Evolutionary conservation across 1,139 yeast species (phyloP).

Genomic region (Debaryomycetaceae sp.): DNA sequence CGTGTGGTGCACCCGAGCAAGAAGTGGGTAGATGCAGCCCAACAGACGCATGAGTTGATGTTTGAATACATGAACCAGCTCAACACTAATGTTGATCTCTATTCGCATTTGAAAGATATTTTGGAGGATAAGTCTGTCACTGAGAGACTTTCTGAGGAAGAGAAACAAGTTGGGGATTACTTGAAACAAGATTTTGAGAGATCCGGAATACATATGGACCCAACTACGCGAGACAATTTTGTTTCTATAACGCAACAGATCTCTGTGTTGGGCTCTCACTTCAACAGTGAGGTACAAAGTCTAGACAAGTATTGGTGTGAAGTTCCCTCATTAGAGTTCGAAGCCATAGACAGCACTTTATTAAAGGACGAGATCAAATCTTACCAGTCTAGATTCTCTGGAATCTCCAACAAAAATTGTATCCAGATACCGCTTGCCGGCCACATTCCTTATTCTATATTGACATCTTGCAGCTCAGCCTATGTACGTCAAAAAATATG

Average conservation of each 20-base stretch:
- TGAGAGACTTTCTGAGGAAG: conserved; percentile 57
- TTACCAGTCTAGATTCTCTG: conserved; percentile 22
- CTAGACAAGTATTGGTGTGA: conserved; percentile 39
- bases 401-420: conserved; percentile 5
- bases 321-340: conserved; percentile 29
- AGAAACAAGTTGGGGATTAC: conserved; percentile 75
- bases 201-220: conserved; percentile 84
- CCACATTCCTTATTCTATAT: conserved; percentile 59
- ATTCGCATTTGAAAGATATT: conserved; percentile 54
- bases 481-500: conserved; percentile 65
- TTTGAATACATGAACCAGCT: conserved; percentile 92
- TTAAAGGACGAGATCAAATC: conserved; percentile 25
- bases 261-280: conserved; percentile 78
- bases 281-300: conserved; percentile 55
- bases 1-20: conserved; percentile 82
- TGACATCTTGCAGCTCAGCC: conserved; percentile 57
- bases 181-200: conserved; percentile 82
- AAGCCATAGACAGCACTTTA: conserved; percentile 18
- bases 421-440: conserved; percentile 59
- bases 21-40: conserved; percentile 75
- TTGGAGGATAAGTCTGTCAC: conserved; percentile 41
- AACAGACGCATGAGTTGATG: conserved; percentile 81
- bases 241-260: conserved; percentile 79
- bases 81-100: conserved; percentile 79
- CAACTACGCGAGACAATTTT: conserved; percentile 62